Evolutionary conservation across 1,284 basidiomycete species (phyloP).

Genomic region (Rhodotorula mucilaginosa): DNA sequence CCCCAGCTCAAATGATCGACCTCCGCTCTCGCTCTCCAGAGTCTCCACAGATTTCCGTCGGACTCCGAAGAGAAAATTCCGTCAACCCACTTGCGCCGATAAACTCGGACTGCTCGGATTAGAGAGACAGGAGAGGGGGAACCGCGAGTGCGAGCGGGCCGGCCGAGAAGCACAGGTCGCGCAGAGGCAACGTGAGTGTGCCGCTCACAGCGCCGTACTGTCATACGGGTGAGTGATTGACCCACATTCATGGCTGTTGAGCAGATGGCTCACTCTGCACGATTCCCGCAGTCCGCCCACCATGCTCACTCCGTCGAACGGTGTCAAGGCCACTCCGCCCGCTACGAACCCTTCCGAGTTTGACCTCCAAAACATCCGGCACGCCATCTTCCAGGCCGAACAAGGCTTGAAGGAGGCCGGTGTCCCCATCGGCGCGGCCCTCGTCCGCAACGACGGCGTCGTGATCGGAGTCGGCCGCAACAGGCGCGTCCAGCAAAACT

Average conservation of each 20-base stretch:
- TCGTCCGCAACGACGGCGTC: constrained; percentile 30
- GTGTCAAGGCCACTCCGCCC: constrained; percentile 23
- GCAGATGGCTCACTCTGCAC: too few species aligned
- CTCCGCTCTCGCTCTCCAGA: too few species aligned
- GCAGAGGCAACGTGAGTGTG: too few species aligned
- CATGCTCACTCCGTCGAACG: constrained; percentile 19
- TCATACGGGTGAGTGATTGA: neutral
- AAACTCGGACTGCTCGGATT: too few species aligned
- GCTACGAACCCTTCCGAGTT: constrained; percentile 3
- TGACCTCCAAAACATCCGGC: constrained; percentile 28
- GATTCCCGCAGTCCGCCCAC: neutral
- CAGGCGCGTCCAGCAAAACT: constrained; percentile 32
- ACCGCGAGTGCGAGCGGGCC: too few species aligned
- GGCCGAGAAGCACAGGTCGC: too few species aligned
- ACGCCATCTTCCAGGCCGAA: constrained; percentile 34
- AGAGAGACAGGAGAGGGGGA: too few species aligned
- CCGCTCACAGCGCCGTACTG: too few species aligned
- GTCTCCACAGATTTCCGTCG: neutral
- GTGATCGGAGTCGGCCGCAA: constrained; percentile 39
- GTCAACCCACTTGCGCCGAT: too few species aligned
- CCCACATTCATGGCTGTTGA: neutral
- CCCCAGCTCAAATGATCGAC: too few species aligned
- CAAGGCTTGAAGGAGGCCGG: constrained; percentile 18
- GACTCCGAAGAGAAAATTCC: neutral
- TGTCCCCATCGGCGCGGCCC: constrained; percentile 31